phyloP scores from a whole-genome alignment of 2,329 filamentous ascomycete species.

The Pestalotiopsis sp. region DNA sequence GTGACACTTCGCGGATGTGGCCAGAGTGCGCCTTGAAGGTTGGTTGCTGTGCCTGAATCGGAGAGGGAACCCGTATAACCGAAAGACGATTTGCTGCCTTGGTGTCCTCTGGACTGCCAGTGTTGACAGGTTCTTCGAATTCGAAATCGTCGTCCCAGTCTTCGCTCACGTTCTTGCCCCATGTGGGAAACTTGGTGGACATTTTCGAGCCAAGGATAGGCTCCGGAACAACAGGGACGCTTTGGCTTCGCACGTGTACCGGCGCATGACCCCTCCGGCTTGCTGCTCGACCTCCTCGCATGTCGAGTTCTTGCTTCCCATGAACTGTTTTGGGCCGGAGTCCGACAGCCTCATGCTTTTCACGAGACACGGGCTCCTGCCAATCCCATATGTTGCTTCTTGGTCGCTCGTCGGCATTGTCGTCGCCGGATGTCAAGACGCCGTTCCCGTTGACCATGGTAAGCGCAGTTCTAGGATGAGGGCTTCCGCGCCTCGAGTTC shows the following conservation, averaged over 20 bases:
- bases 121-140: constrained; percentile 55
- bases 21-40: constrained; percentile 83
- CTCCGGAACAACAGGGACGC: constrained; percentile 75
- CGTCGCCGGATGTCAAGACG: constrained; percentile 37
- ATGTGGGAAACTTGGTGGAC: constrained; percentile 77
- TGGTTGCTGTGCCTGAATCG: constrained; percentile 79
- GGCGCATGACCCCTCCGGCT: constrained; percentile 70
- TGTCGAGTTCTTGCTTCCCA: constrained; percentile 72
- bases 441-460: constrained; percentile 54
- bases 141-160: constrained; percentile 93
- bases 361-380: constrained; percentile 67
- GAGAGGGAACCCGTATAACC: constrained; percentile 73
- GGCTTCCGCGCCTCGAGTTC: constrained; percentile 56
- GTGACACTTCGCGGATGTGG: constrained; percentile 79
- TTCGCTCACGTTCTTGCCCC: constrained; percentile 82
- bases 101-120: constrained; percentile 39
- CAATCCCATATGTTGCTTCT: constrained; percentile 78
- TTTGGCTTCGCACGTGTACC: constrained; percentile 78
- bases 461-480: constrained; percentile 57
- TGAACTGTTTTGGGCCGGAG: constrained; percentile 75
- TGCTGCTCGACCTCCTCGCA: constrained; percentile 68
- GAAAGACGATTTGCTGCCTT: constrained; percentile 40
- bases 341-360: constrained; percentile 62
- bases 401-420: constrained; percentile 49
- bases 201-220: constrained; percentile 57